phyloP scores from a whole-genome alignment of 441 rosid species.

The Syzygium malaccense region DNA sequence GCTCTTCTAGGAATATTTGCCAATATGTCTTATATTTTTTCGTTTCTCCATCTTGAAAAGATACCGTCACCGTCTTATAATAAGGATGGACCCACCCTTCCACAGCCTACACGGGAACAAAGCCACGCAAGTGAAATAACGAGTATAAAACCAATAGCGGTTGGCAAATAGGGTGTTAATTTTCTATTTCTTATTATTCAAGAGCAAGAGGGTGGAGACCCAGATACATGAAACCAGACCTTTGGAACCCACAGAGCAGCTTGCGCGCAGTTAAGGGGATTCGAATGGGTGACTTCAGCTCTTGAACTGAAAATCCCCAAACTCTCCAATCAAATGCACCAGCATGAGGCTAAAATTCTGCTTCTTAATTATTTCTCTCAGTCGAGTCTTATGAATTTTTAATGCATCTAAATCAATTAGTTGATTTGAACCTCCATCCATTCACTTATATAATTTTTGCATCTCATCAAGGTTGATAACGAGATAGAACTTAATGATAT shows the following conservation, averaged over 20 bases:
- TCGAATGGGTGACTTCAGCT: not conserved
- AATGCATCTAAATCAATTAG: not conserved
- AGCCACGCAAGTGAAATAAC: not conserved
- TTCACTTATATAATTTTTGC: not conserved
- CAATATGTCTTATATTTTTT: not conserved
- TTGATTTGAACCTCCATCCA: not conserved
- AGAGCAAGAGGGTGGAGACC: not conserved
- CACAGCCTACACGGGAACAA: not conserved
- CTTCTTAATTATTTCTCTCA: not conserved
- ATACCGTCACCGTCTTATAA: fast-evolving
- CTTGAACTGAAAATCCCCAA: not conserved
- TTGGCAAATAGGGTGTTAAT: not conserved
- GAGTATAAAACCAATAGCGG: not conserved
- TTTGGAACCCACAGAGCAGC: not conserved
- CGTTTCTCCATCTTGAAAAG: not conserved
- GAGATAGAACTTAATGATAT: not conserved
- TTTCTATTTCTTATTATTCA: not conserved
- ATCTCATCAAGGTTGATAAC: not conserved
- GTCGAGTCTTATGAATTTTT: not conserved
- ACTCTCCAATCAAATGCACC: not conserved
- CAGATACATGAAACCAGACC: not conserved
- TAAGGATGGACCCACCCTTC: not conserved
- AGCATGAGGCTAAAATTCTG: not conserved
- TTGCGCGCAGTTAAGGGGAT: not conserved
- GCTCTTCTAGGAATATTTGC: not conserved